Base-by-base conservation (phyloP, 257 asterid species). In the Prunella vulgaris region DNA sequence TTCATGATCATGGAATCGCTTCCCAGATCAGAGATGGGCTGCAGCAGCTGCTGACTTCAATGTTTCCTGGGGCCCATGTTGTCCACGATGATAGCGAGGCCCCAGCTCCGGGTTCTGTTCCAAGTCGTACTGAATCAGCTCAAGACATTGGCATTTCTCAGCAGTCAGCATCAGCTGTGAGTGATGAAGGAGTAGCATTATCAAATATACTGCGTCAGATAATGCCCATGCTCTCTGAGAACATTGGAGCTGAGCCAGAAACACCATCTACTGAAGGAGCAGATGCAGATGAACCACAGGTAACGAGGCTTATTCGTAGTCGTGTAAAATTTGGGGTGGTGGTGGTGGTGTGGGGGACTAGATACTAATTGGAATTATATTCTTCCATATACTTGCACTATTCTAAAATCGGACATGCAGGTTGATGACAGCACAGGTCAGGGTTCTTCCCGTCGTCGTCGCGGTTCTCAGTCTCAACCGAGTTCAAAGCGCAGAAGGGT, bases 141-240 rank as follows among this genome's bases (percentile, higher is more conserved):
- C 88, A 79, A 70, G 81, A 72, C 60, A 72, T 52, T 57, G 80
- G 71, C 10, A 75, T 22, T 84, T 66, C 88, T 44, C 83, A 60
- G 74, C 84, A 61, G 59, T 74, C 82, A 27, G 75, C 76, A 56
- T 64, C 84, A 30, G 65, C 77, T 15, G 85, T 73, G 56, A 83
- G 80, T 51, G 88, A 80, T 27, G 91, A 90, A 66, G 98, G 96
- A 71, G 49, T 79, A 27, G 5, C 81, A 40, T 79, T 93, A 48
- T 90, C 98, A 1, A 84, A 83, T 73, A 61, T 90, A 42, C 84
- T 93, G 17, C 97, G 83, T 35, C 92, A 88, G 70, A 78, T 93
- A 58, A 80, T 90, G 87, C 98, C 98, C 57, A 60, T 88, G 32
- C 77, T 93, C 73, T 75, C 94, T 24, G 87, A 82, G 78, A 78